Percentiles rank a stretch among this genome's conserved stretches.
Evolutionary conservation across 805 yeast genomes (phyloP).

Genomic region (Wickerhamiella occidentalis): DNA sequence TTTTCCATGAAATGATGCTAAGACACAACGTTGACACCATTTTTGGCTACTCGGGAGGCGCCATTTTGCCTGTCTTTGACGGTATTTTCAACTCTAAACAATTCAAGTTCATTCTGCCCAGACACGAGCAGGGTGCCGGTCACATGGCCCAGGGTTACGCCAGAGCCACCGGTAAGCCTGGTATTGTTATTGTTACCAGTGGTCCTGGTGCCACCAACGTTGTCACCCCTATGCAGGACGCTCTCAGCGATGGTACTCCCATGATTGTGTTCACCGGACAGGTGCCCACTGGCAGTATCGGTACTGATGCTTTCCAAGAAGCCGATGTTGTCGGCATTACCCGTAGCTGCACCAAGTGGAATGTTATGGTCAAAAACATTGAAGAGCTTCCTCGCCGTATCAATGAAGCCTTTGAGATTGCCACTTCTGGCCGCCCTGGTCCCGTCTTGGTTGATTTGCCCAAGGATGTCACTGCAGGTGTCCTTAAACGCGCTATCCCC

Average conservation of each 20-base stretch:
- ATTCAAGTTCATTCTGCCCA: constrained; percentile 82
- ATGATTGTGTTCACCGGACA: constrained; percentile 95
- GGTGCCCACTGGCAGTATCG: constrained; percentile 90
- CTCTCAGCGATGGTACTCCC: constrained; percentile 94
- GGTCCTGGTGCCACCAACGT: constrained; percentile 99
- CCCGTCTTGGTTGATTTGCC: constrained; percentile 97
- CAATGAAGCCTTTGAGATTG: constrained; percentile 96
- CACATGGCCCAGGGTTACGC: constrained; percentile 99
- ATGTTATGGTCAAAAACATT: constrained; percentile 92
- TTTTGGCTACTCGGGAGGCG: constrained; percentile 98
- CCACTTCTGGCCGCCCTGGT: constrained; percentile 93
- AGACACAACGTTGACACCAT: constrained; percentile 92
- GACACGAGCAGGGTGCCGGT: constrained; percentile 99
- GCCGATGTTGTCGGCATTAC: constrained; percentile 97
- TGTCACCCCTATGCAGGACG: constrained; percentile 97
- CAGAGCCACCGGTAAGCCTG: constrained; percentile 88
- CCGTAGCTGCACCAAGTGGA: constrained; percentile 97
- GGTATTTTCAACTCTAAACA: constrained; percentile 86
- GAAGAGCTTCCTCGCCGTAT: constrained; percentile 91
- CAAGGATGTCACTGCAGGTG: constrained; percentile 92
- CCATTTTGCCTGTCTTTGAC: constrained; percentile 93
- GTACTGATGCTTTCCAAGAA: constrained; percentile 98
- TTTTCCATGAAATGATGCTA: constrained; percentile 97
- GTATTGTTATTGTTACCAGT: constrained; percentile 95
- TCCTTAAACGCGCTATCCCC: constrained; percentile 79